These are phyloP conservation scores for Polyplosphaeria fusca DNA, from an alignment of 495 filamentous ascomycete genomes.

Conservation along the genomic window DNA sequence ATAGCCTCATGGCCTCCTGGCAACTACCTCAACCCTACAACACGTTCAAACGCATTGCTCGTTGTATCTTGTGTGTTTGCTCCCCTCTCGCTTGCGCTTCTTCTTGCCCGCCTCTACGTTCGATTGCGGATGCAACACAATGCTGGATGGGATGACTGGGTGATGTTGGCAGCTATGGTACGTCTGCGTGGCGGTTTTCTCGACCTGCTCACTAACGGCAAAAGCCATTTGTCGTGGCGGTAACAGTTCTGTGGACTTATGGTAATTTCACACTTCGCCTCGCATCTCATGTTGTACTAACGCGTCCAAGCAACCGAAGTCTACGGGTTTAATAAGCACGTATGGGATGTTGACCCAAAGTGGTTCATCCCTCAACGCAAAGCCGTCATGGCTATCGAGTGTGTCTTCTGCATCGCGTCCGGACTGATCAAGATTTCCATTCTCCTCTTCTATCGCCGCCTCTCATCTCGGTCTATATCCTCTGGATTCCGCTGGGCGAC, in stretches of 20 bases:
- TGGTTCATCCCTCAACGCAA: constrained; percentile 15
- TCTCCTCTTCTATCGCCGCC: constrained; percentile 30
- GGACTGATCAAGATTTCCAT: constrained; percentile 21
- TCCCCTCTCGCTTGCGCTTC: constrained; percentile 5
- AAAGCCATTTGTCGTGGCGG: neutral
- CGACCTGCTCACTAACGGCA: too few species aligned
- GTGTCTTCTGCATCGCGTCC: constrained; percentile 11
- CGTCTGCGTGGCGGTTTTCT: neutral
- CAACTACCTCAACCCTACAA: constrained; percentile 21
- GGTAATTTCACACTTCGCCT: too few species aligned
- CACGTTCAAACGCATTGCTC: constrained; percentile 2
- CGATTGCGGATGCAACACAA: constrained; percentile 17
- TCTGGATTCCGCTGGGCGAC: constrained; percentile 16
- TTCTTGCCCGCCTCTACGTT: constrained; percentile 24
- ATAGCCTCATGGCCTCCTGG: constrained; percentile 17
- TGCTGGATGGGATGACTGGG: constrained; percentile 23
- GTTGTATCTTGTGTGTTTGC: constrained; percentile 13
- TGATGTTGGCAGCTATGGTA: constrained; percentile 27
- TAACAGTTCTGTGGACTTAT: constrained; percentile 5
- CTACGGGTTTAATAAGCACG: constrained; percentile 28
- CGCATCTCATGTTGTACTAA: too few species aligned
- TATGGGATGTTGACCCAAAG: constrained; percentile 19
- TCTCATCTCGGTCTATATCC: constrained; percentile 17
- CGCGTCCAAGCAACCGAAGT: neutral
- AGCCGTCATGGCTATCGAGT: constrained; percentile 19